Percentiles rank a stretch among this genome's conserved stretches.
Conservation (phyloP, 176 grass and related monocot species). For the Triticum timopheevii region DNA sequence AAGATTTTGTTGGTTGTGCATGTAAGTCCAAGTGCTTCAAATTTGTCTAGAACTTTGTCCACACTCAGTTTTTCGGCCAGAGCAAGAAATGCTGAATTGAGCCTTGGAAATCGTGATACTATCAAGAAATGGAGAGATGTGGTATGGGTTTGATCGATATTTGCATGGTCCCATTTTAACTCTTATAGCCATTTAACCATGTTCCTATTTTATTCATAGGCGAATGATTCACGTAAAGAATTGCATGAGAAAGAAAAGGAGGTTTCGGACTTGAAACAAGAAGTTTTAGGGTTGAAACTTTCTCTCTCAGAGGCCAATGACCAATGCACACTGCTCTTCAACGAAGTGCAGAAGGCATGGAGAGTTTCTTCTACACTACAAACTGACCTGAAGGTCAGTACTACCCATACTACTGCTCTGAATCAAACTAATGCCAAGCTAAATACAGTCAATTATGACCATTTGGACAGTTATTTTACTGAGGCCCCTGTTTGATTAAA, state of each 20-base stretch:
- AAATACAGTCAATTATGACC: not conserved
- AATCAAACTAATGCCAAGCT: constrained; percentile 13
- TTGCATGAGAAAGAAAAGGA: constrained; percentile 94
- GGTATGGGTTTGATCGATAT: constrained; percentile 55
- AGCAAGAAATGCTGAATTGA: constrained; percentile 94
- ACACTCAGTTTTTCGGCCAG: constrained; percentile 88
- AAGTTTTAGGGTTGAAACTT: constrained; percentile 73
- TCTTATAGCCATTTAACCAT: constrained; percentile 12
- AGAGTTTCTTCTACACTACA: constrained; percentile 92
- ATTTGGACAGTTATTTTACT: not conserved
- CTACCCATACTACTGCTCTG: not conserved
- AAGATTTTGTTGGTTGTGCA: constrained; percentile 92
- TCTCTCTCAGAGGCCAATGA: constrained; percentile 86
- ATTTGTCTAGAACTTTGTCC: constrained; percentile 87
- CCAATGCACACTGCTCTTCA: constrained; percentile 81
- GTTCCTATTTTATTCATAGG: constrained; percentile 55
- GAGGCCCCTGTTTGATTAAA: constrained; percentile 3
- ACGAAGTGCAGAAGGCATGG: constrained; percentile 91
- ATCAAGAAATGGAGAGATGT: constrained; percentile 99
- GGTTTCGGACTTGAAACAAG: constrained; percentile 68
- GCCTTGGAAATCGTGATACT: constrained; percentile 98
- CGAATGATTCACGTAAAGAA: constrained; percentile 98
- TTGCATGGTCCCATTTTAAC: not conserved
- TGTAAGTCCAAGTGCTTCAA: constrained; percentile 85
- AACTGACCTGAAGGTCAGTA: constrained; percentile 81